phyloP scores from a whole-genome alignment of 23 red algal species.

The Agarophyton chilense region DNA sequence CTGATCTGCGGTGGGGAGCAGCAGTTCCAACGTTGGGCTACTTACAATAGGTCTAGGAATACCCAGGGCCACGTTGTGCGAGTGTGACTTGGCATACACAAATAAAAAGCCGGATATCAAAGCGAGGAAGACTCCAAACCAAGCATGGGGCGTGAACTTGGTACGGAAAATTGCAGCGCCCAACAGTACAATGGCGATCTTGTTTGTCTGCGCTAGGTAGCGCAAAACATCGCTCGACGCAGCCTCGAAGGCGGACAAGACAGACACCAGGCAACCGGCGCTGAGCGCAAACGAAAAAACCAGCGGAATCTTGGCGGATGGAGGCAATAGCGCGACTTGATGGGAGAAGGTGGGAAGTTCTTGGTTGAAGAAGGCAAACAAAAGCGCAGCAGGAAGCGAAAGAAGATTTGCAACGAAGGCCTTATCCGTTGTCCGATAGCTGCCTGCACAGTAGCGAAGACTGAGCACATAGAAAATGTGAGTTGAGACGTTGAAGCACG shows the following conservation, averaged over 20 bases:
- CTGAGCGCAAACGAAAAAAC: constrained; percentile 41
- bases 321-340: constrained; percentile 3
- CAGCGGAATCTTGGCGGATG: constrained; percentile 32
- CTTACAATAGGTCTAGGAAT: constrained; percentile 68
- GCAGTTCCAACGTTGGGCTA: constrained; percentile 59
- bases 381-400: constrained; percentile 42
- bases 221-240: constrained; percentile 64
- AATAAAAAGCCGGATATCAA: no score
- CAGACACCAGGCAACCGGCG: no score
- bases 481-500: constrained; percentile 52
- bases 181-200: constrained; percentile 56
- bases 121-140: constrained; percentile 55
- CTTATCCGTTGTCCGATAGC: constrained; percentile 59
- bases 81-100: constrained; percentile 64
- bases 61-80: constrained; percentile 39
- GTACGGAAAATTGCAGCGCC: constrained; percentile 62
- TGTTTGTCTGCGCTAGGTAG: constrained; percentile 63
- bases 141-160: constrained; percentile 59
- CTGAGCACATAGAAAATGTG: constrained; percentile 67
- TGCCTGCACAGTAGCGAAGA: constrained; percentile 55
- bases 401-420: constrained; percentile 68
- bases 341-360: constrained; percentile 46
- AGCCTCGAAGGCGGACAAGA: constrained; percentile 65
- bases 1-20: no score
- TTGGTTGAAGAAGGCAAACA: constrained; percentile 56